Evolutionary conservation across 257 asterid species (phyloP).

Genomic region (Linderniella brevidens): DNA sequence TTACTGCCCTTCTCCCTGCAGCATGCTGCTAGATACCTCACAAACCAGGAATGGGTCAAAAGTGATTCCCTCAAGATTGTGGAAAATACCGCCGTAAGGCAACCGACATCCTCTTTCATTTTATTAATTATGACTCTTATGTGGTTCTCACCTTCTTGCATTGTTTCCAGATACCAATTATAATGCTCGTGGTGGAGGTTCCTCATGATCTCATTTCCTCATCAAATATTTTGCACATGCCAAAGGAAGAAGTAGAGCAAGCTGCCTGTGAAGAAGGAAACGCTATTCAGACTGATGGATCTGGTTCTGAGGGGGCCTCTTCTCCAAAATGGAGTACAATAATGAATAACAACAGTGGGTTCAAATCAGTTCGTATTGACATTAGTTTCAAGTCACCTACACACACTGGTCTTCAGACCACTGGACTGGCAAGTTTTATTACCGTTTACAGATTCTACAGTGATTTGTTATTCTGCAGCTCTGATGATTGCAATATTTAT

Average conservation of each 20-base stretch:
- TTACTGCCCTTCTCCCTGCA: conserved; percentile 19
- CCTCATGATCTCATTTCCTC: conserved; percentile 59
- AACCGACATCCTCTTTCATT: conserved; percentile 13
- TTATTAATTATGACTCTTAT: background rate
- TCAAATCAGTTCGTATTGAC: conserved; percentile 80
- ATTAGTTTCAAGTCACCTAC: conserved; percentile 95
- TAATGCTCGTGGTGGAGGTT: conserved; percentile 98
- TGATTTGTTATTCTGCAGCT: background rate
- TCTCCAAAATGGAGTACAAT: conserved; percentile 27
- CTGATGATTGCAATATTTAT: background rate
- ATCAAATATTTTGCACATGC: conserved; percentile 28
- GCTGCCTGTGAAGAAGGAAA: conserved; percentile 29
- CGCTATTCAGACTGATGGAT: conserved; percentile 29
- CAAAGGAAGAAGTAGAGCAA: conserved; percentile 35
- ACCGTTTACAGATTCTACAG: background rate
- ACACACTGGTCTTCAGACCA: conserved; percentile 93
- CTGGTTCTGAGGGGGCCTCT: conserved; percentile 24
- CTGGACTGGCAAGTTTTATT: conserved; percentile 65
- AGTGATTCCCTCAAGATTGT: conserved; percentile 99
- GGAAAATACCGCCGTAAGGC: conserved; percentile 96
- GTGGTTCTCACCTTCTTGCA: conserved; percentile 11
- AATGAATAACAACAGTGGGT: conserved; percentile 28
- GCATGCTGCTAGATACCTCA: conserved; percentile 99
- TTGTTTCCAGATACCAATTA: conserved; percentile 72
- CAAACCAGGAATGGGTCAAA: conserved; percentile 99